A percentile compares a stretch with the other conserved stretches of the same genome.
Conservation (phyloP, 2,329 filamentous ascomycete genomes). For the Nothopassalora personata region DNA sequence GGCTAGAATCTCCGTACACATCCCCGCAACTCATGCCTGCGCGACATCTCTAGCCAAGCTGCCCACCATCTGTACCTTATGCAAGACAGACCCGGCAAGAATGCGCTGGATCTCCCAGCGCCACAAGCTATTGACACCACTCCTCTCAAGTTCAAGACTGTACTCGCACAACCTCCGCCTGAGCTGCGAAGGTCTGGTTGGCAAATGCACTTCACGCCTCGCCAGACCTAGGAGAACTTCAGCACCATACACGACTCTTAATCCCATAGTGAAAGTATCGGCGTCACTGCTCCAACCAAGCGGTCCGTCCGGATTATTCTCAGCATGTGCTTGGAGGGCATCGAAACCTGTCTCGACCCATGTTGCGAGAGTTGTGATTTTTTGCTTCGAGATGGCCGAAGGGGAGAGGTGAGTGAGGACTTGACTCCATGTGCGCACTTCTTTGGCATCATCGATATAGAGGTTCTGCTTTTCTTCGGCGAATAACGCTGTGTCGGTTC, state of each 20-base stretch:
- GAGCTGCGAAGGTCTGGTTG: constrained; percentile 22
- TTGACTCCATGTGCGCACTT: constrained; percentile 63
- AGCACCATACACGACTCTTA: constrained; percentile 40
- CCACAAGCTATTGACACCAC: constrained; percentile 35
- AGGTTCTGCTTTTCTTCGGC: constrained; percentile 88
- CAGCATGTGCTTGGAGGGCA: constrained; percentile 36
- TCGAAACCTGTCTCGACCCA: constrained; percentile 53
- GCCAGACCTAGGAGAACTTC: constrained; percentile 35
- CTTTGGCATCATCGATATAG: constrained; percentile 77
- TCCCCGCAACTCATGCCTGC: background rate
- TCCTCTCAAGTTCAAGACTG: constrained; percentile 18
- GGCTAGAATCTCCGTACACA: no score
- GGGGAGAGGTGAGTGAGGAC: constrained; percentile 40
- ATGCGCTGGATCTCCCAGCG: constrained; percentile 33
- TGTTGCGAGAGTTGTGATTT: constrained; percentile 10
- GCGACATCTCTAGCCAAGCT: background rate
- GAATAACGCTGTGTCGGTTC: constrained; percentile 66
- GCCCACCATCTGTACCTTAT: constrained; percentile 10
- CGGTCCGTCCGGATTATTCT: constrained; percentile 53
- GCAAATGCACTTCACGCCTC: constrained; percentile 14
- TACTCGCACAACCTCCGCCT: constrained; percentile 28
- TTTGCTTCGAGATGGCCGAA: constrained; percentile 23
- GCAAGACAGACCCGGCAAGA: constrained; percentile 20
- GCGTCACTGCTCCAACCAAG: constrained; percentile 64
- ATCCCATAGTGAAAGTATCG: constrained; percentile 59